Evolutionary conservation across 1,139 yeast genomes (phyloP).

Genomic region (Kurtzmaniella quercitrusa): DNA sequence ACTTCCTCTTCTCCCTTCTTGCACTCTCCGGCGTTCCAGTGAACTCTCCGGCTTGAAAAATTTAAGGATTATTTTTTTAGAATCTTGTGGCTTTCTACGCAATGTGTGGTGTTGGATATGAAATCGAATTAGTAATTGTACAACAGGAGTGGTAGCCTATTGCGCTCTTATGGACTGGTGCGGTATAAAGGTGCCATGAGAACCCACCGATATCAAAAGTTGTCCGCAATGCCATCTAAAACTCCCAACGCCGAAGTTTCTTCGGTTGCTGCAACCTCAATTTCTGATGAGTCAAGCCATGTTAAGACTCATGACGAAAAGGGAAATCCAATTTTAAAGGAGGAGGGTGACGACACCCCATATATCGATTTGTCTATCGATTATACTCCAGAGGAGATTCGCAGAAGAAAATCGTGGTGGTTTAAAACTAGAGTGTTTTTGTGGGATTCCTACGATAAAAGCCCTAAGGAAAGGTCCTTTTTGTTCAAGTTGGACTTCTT

Average conservation of each 20-base stretch:
- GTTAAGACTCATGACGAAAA: neutral
- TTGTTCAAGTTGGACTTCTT: slow-evolving; percentile 43
- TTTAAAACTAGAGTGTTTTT: slow-evolving; percentile 29
- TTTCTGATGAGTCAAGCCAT: neutral
- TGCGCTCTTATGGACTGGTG: neutral
- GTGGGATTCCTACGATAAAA: slow-evolving; percentile 50
- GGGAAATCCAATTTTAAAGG: neutral
- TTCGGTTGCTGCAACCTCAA: neutral
- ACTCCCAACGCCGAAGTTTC: neutral
- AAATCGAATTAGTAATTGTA: neutral
- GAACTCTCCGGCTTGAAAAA: neutral
- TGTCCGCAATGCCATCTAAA: neutral
- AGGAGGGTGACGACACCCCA: slow-evolving; percentile 8
- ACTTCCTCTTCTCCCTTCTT: too few relatives aligned
- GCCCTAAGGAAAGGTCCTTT: slow-evolving; percentile 38
- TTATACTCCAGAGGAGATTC: slow-evolving; percentile 27
- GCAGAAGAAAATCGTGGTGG: slow-evolving; percentile 19
- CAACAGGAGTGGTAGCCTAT: neutral
- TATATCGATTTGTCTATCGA: slow-evolving; percentile 27
- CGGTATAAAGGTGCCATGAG: neutral
- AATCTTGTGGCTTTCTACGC: slow-evolving; percentile 1
- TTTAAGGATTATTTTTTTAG: neutral
- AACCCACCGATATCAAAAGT: neutral
- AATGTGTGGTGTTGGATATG: neutral
- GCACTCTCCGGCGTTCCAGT: neutral